Percentiles rank a stretch among this genome's conserved stretches.
These are phyloP conservation scores for Moesziomyces aphidis DNA, from an alignment of 1,284 basidiomycete genomes.

Conservation along the genomic window DNA sequence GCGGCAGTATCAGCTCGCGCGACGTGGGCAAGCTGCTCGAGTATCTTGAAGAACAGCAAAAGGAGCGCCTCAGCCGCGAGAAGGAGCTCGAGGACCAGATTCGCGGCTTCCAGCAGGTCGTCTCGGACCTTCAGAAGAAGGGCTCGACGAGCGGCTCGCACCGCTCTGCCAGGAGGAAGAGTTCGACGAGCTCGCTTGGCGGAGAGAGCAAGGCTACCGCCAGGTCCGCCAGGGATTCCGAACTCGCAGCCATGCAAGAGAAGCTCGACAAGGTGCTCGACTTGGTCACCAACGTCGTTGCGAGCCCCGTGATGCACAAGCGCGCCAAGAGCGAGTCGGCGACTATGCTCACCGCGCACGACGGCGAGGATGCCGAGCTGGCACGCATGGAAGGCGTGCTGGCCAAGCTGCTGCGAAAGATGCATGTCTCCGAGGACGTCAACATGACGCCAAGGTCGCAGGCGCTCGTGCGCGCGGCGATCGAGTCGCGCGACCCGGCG, in stretches of 20 bases:
- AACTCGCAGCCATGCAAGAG: slow-evolving; percentile 56
- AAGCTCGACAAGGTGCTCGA: slow-evolving; percentile 57
- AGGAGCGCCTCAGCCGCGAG: slow-evolving; percentile 37
- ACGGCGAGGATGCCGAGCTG: slow-evolving; percentile 20
- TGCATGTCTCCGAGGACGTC: slow-evolving; percentile 30
- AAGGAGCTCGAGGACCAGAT: slow-evolving; percentile 53
- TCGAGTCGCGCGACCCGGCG: slow-evolving; percentile 18
- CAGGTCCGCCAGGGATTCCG: slow-evolving; percentile 26
- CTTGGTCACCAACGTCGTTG: slow-evolving; percentile 48
- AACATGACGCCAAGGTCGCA: slow-evolving; percentile 28
- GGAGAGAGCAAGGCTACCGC: slow-evolving; percentile 24
- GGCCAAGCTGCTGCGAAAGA: slow-evolving; percentile 40
- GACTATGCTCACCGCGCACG: slow-evolving; percentile 4
- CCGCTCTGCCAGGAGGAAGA: slow-evolving; percentile 10
- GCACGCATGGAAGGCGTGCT: slow-evolving; percentile 44
- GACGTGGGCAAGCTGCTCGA: slow-evolving; percentile 53
- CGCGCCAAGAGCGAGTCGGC: slow-evolving; percentile 32
- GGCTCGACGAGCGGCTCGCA: slow-evolving; percentile 26
- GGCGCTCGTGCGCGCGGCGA: slow-evolving; percentile 24
- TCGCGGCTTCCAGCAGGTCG: slow-evolving; percentile 45
- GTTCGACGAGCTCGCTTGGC: slow-evolving; percentile 13
- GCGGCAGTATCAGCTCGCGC: slow-evolving; percentile 47
- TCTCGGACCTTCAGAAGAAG: slow-evolving; percentile 47
- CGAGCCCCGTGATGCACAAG: slow-evolving; percentile 22
- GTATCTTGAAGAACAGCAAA: slow-evolving; percentile 54